These are phyloP conservation scores for Cryphonectria naterciae DNA, from an alignment of 2,329 filamentous ascomycete genomes.

Conservation along the genomic window DNA sequence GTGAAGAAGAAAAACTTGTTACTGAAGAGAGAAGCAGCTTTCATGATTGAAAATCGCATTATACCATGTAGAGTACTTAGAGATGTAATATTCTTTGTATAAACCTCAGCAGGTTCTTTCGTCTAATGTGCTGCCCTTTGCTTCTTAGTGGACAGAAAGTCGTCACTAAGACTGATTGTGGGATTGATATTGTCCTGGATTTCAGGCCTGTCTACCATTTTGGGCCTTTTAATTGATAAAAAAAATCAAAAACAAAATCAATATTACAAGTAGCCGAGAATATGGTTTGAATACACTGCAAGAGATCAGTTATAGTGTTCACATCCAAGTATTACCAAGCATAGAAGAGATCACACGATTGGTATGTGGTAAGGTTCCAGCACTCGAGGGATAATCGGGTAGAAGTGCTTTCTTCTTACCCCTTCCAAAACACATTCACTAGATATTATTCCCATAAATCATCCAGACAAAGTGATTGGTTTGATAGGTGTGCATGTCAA, in stretches of 20 bases:
- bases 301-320: too few species aligned
- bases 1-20: neutral
- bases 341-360: too few species aligned
- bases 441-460: neutral
- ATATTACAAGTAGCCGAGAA: too few species aligned
- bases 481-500: neutral
- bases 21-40: neutral
- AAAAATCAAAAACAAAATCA: too few species aligned
- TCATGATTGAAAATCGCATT: neutral
- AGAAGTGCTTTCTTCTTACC: too few species aligned
- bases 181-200: neutral
- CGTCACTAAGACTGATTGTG: neutral
- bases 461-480: neutral
- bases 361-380: too few species aligned
- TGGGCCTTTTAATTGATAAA: too few species aligned
- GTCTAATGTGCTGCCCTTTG: neutral
- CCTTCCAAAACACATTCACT: too few species aligned
- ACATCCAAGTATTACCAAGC: too few species aligned
- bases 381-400: too few species aligned
- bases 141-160: neutral
- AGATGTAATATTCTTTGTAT: neutral
- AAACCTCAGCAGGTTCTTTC: neutral
- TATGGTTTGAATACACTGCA: too few species aligned
- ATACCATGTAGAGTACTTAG: neutral
- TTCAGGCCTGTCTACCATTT: neutral